Evolutionary conservation across 441 rosid genomes (phyloP).

Genomic region (Erodium texanum): DNA sequence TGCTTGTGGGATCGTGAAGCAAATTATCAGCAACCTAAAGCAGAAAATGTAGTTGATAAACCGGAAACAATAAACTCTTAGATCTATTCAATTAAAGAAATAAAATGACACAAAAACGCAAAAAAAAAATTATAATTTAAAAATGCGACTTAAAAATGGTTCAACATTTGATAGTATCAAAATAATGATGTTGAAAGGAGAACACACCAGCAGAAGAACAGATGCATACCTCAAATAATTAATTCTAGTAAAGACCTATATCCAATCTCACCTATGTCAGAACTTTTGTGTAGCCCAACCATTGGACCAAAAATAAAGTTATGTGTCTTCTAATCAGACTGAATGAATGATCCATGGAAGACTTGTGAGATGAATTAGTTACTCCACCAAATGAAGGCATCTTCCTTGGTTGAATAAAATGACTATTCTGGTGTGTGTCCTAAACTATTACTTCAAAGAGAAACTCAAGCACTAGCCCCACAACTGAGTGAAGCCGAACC

Average conservation of each 20-base stretch:
- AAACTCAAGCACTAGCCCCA: not conserved
- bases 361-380: not conserved
- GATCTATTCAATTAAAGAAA: slow-evolving; percentile 12
- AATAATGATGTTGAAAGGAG: not conserved
- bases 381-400: not conserved
- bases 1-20: slow-evolving; percentile 94
- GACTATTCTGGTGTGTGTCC: not conserved
- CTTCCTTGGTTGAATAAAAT: not conserved
- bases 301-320: not conserved
- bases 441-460: not conserved
- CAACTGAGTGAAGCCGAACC: not conserved
- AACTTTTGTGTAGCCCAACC: not conserved
- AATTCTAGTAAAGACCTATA: not conserved
- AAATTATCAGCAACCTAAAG: slow-evolving; percentile 92
- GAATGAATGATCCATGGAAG: not conserved
- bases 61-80: not conserved
- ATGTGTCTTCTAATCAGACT: not conserved
- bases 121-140: not conserved
- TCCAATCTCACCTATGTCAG: not conserved
- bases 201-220: not conserved
- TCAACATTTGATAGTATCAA: not conserved
- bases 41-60: slow-evolving; percentile 12
- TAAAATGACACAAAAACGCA: not conserved
- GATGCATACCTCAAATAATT: not conserved
- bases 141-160: not conserved